phyloP scores from a whole-genome alignment of 2,329 filamentous ascomycete genomes.

The Aspergillus niger region DNA sequence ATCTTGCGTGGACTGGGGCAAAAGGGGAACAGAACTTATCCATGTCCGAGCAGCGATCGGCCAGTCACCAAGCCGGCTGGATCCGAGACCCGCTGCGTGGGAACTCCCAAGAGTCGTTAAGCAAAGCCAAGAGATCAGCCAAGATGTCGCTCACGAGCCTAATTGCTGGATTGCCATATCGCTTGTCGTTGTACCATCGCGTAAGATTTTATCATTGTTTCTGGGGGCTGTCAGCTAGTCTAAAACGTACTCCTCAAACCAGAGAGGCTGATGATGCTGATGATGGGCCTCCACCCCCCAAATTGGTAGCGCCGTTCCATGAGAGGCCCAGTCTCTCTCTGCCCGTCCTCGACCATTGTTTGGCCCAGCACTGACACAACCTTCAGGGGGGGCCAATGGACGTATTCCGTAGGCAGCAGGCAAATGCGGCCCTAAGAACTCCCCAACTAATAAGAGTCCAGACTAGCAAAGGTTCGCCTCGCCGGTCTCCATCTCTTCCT shows the following conservation, averaged over 20 bases:
- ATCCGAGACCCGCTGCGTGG: constrained; percentile 1
- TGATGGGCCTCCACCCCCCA: not conserved
- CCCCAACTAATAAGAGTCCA: not conserved
- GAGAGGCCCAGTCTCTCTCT: not conserved
- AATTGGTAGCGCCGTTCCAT: not conserved
- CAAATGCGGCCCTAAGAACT: not conserved
- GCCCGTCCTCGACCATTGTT: no score
- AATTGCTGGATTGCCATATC: not conserved
- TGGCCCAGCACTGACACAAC: not conserved
- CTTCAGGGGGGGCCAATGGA: not conserved
- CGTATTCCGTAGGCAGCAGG: not conserved
- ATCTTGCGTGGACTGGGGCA: not conserved
- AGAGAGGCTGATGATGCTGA: not conserved
- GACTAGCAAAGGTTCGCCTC: not conserved
- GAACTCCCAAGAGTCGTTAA: not conserved
- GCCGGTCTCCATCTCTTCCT: not conserved
- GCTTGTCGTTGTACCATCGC: not conserved
- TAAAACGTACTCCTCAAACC: no score
- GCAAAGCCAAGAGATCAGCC: constrained; percentile 1
- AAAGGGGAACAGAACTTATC: constrained; percentile 3
- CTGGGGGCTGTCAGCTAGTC: not conserved
- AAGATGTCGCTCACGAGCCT: not conserved
- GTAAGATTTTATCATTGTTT: no score
- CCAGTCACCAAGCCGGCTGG: not conserved
- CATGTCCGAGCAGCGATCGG: not conserved